These are phyloP conservation scores for Phytopythium oedochilum DNA, from an alignment of 352 stramenopile genomes.

Conservation along the genomic window DNA sequence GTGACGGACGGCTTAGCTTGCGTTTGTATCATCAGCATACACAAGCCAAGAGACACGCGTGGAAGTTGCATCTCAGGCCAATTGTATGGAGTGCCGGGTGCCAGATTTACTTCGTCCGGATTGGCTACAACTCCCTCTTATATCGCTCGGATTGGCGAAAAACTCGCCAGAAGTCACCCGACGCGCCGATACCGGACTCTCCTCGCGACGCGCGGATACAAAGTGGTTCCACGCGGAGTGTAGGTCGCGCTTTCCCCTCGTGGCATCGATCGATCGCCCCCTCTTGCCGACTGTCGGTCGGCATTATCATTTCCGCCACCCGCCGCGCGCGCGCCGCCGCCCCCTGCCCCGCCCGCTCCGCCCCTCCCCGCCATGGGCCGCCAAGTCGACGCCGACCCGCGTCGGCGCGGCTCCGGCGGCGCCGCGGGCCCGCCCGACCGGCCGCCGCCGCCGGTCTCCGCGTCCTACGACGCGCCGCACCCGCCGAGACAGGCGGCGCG, in stretches of 20 bases:
- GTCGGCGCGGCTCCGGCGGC: slow-evolving; percentile 14
- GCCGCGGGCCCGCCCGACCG: slow-evolving; percentile 13
- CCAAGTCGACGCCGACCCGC: slow-evolving; percentile 32
- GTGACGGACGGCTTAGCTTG: no score
- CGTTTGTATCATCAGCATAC: no score
- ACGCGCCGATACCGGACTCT: background rate
- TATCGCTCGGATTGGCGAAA: no score
- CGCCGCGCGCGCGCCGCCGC: background rate
- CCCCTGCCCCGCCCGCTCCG: no score
- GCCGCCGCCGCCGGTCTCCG: slow-evolving; percentile 15
- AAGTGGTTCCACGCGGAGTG: background rate
- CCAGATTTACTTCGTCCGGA: no score
- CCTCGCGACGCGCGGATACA: background rate
- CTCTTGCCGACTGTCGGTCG: background rate
- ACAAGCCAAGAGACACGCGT: no score
- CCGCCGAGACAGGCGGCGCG: slow-evolving; percentile 5
- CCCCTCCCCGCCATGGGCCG: slow-evolving; percentile 18
- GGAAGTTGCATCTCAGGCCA: no score
- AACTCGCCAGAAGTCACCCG: no score
- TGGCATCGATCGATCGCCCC: background rate
- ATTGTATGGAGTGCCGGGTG: no score
- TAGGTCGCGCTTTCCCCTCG: slow-evolving; percentile 1
- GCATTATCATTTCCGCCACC: slow-evolving; percentile 4
- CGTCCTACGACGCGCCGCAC: slow-evolving; percentile 13
- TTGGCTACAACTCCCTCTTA: no score